Evolutionary conservation across 2,329 filamentous ascomycete genomes (phyloP).

Genomic region (Aspergillus puulaauensis): DNA sequence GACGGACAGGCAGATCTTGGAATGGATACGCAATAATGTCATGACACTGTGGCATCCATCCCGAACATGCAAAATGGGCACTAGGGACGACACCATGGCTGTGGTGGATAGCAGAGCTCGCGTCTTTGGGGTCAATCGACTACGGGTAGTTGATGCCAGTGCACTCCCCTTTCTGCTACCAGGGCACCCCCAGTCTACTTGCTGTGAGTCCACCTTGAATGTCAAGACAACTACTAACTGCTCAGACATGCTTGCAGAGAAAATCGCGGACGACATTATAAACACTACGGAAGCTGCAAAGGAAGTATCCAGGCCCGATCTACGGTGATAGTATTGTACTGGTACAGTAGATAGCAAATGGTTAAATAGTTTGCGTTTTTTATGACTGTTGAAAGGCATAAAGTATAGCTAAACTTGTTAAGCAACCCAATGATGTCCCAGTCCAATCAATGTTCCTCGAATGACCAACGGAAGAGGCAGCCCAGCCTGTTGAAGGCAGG

Average conservation of each 20-base stretch:
- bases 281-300: not conserved
- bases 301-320: not conserved
- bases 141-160: slow-evolving; percentile 37
- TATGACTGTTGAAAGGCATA: not conserved
- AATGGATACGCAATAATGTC: slow-evolving; percentile 24
- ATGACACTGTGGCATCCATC: slow-evolving; percentile 35
- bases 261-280: slow-evolving; percentile 29
- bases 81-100: slow-evolving; percentile 24
- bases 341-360: not conserved
- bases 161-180: slow-evolving; percentile 36
- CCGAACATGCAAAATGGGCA: slow-evolving; percentile 41
- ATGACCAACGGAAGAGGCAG: too few relatives aligned
- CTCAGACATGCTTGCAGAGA: slow-evolving; percentile 39
- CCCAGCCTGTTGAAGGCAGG: too few relatives aligned
- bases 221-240: not conserved
- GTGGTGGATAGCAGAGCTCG: slow-evolving; percentile 32
- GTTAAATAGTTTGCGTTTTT: not conserved
- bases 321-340: not conserved
- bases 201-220: slow-evolving; percentile 27
- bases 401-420: not conserved
- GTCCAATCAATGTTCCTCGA: too few relatives aligned
- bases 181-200: slow-evolving; percentile 38
- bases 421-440: too few relatives aligned
- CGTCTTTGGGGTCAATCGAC: slow-evolving; percentile 29
- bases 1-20: slow-evolving; percentile 43